Evolutionary conservation across 495 filamentous ascomycete species (phyloP), one percentile per base, ranked within the genome.

Genomic region (Aspergillus sclerotioniger): DNA sequence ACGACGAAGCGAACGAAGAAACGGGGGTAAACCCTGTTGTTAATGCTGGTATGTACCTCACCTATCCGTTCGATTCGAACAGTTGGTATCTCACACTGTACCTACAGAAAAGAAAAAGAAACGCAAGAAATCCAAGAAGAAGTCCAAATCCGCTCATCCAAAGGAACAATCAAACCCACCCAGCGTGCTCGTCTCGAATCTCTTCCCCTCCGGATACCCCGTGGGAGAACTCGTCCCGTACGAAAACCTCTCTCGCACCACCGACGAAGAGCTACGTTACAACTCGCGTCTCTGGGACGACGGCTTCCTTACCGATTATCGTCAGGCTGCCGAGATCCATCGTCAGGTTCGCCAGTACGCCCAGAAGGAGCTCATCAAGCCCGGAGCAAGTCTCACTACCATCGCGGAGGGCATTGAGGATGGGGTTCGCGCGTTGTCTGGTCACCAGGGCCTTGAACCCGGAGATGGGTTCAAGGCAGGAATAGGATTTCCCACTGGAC

Each of bases 321-420:
- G 84, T 16, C 80, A 84, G 58, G 84, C 75, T 6, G 84, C 83
- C 3, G 84, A 87, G 61, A 70, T 81, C 17, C 84, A 87, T 65
- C 80, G 84, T 44, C 80, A 87, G 67, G 84, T 85, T 28, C 75
- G 84, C 20, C 76, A 80, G 46, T 85, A 78, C 71, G 78, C 81
- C 16, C 82, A 83, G 47, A 32, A 32, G 69, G 74, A 77, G 46
- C 77, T 62, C 54, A 80, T 82, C 56, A 78, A 77, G 62, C 84
- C 84, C 0, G 84, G 84, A 10, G 71, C 78, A 65, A 78, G 74
- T 12, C 64, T 87, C 58, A 84, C 76, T 6, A 81, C 84, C 20
- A 83, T 87, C 57, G 83, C 83, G 7, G 78, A 80, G 60, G 77
- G 75, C 6, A 87, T 87, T 53, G 84, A 87, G 59, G 81, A 86